phyloP scores from a whole-genome alignment of 306 rosid species.

The Carpinus viminea region DNA sequence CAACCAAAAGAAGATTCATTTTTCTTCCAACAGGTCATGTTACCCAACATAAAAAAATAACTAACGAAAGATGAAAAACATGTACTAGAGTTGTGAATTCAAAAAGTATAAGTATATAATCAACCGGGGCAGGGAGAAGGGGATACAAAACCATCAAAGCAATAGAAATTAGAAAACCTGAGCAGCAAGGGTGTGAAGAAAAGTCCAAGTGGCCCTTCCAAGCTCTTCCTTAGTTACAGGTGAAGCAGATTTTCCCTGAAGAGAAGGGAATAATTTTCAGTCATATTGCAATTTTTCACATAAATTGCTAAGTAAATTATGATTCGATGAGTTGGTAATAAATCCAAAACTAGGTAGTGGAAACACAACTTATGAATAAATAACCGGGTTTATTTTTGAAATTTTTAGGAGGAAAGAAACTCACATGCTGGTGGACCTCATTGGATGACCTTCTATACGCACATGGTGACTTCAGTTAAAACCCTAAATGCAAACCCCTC shows the following conservation, averaged over 20 bases:
- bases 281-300: background rate
- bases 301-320: background rate
- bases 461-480: background rate
- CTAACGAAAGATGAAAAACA: background rate
- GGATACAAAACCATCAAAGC: conserved; percentile 12
- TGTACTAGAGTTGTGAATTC: background rate
- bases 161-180: conserved; percentile 52
- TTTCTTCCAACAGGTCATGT: background rate
- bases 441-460: background rate
- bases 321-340: background rate
- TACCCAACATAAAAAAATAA: background rate
- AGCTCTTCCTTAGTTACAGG: conserved; percentile 77
- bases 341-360: background rate
- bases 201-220: conserved; percentile 93
- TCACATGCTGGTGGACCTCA: background rate
- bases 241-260: conserved; percentile 50
- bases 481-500: background rate
- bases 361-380: background rate
- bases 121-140: background rate
- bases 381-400: background rate
- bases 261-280: conserved; percentile 13
- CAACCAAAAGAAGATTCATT: background rate
- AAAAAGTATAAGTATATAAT: background rate
- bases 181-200: conserved; percentile 96
- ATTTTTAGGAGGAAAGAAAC: background rate